Conservation (phyloP, 208 protist species). For the Acanthamoeba sp. region DNA sequence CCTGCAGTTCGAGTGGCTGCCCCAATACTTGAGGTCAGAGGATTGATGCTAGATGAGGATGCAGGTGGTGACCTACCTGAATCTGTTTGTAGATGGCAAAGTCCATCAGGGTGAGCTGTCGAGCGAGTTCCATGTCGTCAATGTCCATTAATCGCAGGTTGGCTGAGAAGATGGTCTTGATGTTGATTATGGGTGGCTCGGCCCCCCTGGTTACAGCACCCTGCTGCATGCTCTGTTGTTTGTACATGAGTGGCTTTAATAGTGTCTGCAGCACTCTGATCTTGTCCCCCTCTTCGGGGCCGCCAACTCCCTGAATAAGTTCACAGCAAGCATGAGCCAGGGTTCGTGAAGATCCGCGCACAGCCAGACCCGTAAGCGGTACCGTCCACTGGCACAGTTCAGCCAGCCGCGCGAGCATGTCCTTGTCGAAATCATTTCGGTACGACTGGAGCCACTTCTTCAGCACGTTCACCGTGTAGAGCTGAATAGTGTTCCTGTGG, state of each 20-base stretch:
- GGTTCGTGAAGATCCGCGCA: too few relatives aligned
- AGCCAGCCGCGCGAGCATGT: neutral
- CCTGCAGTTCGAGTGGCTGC: too few relatives aligned
- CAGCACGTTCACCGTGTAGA: neutral
- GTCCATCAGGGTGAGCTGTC: slow-evolving; percentile 38
- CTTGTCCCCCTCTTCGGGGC: too few relatives aligned
- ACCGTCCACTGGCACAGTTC: neutral
- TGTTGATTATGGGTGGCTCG: neutral
- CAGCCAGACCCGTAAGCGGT: too few relatives aligned
- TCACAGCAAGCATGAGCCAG: too few relatives aligned
- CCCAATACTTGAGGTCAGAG: too few relatives aligned
- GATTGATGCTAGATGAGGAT: too few relatives aligned
- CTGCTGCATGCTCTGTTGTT: too few relatives aligned
- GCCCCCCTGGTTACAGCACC: too few relatives aligned
- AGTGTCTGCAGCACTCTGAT: too few relatives aligned
- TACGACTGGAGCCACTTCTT: neutral
- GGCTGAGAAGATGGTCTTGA: slow-evolving; percentile 1
- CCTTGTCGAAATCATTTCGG: neutral
- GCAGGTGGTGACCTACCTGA: neutral
- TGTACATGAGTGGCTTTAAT: too few relatives aligned
- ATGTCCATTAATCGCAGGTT: neutral
- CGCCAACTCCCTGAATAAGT: too few relatives aligned
- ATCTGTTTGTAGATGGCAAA: slow-evolving; percentile 37
- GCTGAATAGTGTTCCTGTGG: neutral
- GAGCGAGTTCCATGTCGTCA: slow-evolving; percentile 14